These are phyloP conservation scores for Coriaria nepalensis DNA, from an alignment of 306 rosid genomes.

Conservation along the genomic window DNA sequence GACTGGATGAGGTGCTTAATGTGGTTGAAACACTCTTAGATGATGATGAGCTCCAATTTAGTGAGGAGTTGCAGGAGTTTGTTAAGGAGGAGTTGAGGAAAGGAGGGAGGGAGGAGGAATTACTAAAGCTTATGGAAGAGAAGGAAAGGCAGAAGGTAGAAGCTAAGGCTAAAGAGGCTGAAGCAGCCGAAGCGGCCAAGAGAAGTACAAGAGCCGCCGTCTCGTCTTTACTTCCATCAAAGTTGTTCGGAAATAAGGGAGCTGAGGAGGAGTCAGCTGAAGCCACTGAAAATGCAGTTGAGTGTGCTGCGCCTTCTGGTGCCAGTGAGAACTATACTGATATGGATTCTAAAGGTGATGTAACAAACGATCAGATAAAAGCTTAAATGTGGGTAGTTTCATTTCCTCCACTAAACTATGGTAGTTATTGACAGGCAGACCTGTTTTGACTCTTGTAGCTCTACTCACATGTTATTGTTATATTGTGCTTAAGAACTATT, in stretches of 20 bases:
- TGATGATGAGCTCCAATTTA: conserved; percentile 55
- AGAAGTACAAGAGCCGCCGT: conserved; percentile 74
- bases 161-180: conserved; percentile 85
- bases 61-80: conserved; percentile 70
- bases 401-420: too few relatives aligned
- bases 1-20: conserved; percentile 61
- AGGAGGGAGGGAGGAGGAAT: conserved; percentile 76
- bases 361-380: too few relatives aligned
- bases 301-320: conserved; percentile 1
- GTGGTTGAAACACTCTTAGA: conserved; percentile 70
- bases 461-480: too few relatives aligned
- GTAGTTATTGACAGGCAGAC: too few relatives aligned
- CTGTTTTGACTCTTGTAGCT: too few relatives aligned
- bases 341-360: too few relatives aligned
- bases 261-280: conserved; percentile 20
- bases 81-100: conserved; percentile 69
- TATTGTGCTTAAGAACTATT: too few relatives aligned
- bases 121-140: conserved; percentile 75
- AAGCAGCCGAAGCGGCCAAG: conserved; percentile 90
- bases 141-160: conserved; percentile 87
- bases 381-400: too few relatives aligned
- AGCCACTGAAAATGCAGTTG: conserved; percentile 19
- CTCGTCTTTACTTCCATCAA: conserved; percentile 67
- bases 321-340: too few relatives aligned
- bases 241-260: conserved; percentile 61